Base-by-base conservation (phyloP, 495 filamentous ascomycete species). In the Physcia stellaris region DNA sequence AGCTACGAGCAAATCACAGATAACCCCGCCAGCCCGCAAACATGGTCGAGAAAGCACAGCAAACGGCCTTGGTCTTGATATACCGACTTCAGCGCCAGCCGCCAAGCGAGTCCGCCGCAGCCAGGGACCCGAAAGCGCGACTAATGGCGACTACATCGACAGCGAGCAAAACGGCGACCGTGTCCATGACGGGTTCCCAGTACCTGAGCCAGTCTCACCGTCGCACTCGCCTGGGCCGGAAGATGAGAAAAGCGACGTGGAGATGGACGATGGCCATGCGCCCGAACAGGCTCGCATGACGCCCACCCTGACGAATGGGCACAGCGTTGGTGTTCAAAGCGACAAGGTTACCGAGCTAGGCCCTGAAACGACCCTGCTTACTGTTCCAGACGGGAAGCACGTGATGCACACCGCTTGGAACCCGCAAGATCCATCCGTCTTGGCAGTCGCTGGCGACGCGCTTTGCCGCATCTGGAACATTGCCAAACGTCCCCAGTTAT, bases 401-500 rank as follows among this genome's bases (percentile, higher is more conserved):
- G 63, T 87, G 64, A 69, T 83, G 46, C 70, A 72, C 37, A 73
- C 75, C 59, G 64, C 76, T 56, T 92, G 83, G 80, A 83, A 80
- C 50, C 84, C 84, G 35, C 60, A 58, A 42, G 76, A 87, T 65
- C 70, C 83, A 43, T 77, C 71, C 24, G 61, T 83, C 54, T 67
- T 92, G 56, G 79, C 77, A 48, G 75, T 76, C 45, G 76, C 75
- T 55, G 81, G 83, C 51, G 78, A 85, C 56, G 72, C 76, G 56
- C 78, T 83, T 68, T 83, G 80, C 62, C 77, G 75, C 44, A 62
- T 90, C 57, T 88, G 80, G 80, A 53, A 86, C 35, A 68, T 74
- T 46, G 48, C 40, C 34, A 52, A 58, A 12, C 36, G 51, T 9
- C 58, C 63, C 2, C 51, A 55, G 21, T n/a, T n/a, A n/a, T 51